Conservation (phyloP, 2,329 filamentous ascomycete species). For the Diaporthe citri region DNA sequence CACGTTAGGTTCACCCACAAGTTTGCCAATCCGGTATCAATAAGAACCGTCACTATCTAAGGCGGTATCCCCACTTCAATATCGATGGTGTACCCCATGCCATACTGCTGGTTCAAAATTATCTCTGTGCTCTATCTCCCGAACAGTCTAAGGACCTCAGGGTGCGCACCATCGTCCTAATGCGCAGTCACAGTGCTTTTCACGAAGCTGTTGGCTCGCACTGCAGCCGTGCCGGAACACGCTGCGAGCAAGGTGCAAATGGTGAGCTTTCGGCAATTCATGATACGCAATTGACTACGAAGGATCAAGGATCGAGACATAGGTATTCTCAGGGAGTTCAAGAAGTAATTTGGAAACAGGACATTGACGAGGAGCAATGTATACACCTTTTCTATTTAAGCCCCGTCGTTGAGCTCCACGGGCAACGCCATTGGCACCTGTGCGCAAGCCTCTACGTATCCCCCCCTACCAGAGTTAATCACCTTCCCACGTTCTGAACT, state of each 20-base stretch:
- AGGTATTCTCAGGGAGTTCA: background rate
- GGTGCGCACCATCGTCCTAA: too few species aligned
- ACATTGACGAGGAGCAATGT: background rate
- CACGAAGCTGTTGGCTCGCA: background rate
- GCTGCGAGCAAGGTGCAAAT: background rate
- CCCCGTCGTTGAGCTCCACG: background rate
- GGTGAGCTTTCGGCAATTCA: background rate
- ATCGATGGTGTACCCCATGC: slow-evolving; percentile 44
- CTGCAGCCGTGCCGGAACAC: background rate
- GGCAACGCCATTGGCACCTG: background rate
- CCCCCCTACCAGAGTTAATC: background rate
- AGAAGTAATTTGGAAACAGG: background rate
- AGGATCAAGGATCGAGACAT: background rate
- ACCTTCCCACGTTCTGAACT: background rate
- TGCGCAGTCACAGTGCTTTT: background rate
- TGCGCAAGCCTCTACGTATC: background rate
- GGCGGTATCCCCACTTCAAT: slow-evolving; percentile 61
- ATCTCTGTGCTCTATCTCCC: background rate
- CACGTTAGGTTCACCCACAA: slow-evolving; percentile 68
- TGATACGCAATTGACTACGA: background rate
- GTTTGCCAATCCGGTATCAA: slow-evolving; percentile 68
- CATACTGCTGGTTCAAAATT: slow-evolving; percentile 11
- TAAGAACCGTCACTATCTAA: slow-evolving; percentile 60
- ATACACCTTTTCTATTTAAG: background rate
- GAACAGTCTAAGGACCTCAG: background rate